Base-by-base conservation (phyloP, 805 yeast species). In the Tetrapisispora iriomotensis region DNA sequence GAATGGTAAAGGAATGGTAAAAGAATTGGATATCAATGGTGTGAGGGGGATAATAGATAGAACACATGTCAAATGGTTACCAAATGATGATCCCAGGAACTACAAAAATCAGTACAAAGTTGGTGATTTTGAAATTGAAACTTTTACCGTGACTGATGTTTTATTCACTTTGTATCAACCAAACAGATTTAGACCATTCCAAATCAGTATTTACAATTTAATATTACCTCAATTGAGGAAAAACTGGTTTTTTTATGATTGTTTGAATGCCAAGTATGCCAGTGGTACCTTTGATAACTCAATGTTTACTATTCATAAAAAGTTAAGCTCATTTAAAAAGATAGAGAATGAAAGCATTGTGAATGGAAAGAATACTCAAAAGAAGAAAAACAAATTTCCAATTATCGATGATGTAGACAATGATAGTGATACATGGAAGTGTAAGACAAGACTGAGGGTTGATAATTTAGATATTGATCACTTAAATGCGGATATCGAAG, bases 251-350 rank as follows among this genome's bases (percentile, higher is more conserved):
- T 82, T 85, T 53, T 82, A 82, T 58, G 98, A 92, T 56, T 65
- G 90, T 32, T 61, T 92, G 43, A 84, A 82, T 55, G 94, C 96
- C 10, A 80, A 77, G 47, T 77, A 79, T 48, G 74, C 87, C 54
- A 81, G 90, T 42, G 99, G 99, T 0, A 74, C 94, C 5, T 92
- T 85, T 59, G 98, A 92, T 60, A 83, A 87, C 50, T 82, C 97
- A 2, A 68, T 92, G 49, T 92, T 92, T 65, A 88, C 97, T 1
- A 76, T 92, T 29, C 95, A 92, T 59, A 81, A 82, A 46, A 52
- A 53, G 36, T 50, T 50, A 28, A n/a, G n/a, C n/a, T n/a, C n/a
- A n/a, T n/a, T n/a, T n/a, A n/a, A n/a, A n/a, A n/a, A 14, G 12
- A 15, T 7, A 4, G 14, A 33, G 7, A 9, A 23, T 33, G 18